phyloP scores from a whole-genome alignment of 2,329 filamentous ascomycete genomes.

The Penicillium sp. region DNA sequence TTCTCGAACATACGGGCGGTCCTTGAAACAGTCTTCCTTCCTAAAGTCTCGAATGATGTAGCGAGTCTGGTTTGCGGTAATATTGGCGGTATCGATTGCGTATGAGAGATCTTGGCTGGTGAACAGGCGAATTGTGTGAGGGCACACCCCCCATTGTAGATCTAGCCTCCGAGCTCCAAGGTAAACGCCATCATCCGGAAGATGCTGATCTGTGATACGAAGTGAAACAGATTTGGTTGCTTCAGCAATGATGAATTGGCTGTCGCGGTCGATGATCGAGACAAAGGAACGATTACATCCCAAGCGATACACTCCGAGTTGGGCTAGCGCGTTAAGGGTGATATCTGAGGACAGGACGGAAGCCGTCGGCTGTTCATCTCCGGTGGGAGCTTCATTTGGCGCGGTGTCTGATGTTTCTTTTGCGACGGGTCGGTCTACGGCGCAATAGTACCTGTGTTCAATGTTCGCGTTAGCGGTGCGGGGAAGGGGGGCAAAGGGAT shows the following conservation, averaged over 20 bases:
- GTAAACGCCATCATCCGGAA: constrained; percentile 32
- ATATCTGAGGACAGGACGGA: constrained; percentile 24
- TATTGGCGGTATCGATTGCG: constrained; percentile 19
- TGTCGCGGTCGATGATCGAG: constrained; percentile 52
- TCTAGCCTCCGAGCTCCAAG: constrained; percentile 29
- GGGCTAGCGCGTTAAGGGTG: constrained; percentile 52
- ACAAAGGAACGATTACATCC: constrained; percentile 48
- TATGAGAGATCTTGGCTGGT: constrained; percentile 21
- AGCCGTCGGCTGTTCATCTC: constrained; percentile 8
- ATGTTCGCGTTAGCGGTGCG: constrained; percentile 1
- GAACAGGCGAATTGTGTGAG: constrained; percentile 25
- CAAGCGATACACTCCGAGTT: constrained; percentile 50
- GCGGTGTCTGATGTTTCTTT: not conserved
- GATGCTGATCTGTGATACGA: constrained; percentile 25
- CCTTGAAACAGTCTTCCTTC: constrained; percentile 35
- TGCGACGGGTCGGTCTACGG: constrained; percentile 1
- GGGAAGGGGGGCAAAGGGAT: not conserved
- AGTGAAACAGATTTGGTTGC: constrained; percentile 48
- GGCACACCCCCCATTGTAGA: constrained; percentile 21
- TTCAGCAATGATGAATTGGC: constrained; percentile 55
- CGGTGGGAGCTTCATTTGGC: not conserved
- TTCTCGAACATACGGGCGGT: constrained; percentile 33
- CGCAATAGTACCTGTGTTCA: constrained; percentile 18
- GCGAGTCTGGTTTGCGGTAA: constrained; percentile 30
- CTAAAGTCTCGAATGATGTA: constrained; percentile 41